A percentile compares a stretch with the other conserved stretches of the same genome.
Conservation (phyloP, 805 yeast genomes). For the Saccharomyces jurei region DNA sequence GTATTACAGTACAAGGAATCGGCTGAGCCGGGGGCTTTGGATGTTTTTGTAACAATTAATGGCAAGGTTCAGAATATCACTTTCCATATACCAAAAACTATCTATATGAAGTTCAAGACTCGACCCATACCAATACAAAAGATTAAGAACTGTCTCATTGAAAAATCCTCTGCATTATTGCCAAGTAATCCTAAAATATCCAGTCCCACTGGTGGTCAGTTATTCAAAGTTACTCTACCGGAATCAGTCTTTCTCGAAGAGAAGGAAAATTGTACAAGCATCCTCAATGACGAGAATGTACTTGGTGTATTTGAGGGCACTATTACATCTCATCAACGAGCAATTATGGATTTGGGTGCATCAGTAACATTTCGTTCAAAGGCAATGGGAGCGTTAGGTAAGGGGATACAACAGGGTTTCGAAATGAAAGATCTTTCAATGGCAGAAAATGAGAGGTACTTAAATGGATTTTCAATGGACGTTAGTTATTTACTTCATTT, state of each 20-base stretch:
- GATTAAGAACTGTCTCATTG: constrained; percentile 47
- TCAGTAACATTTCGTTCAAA: constrained; percentile 61
- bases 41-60: constrained; percentile 60
- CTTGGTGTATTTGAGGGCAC: constrained; percentile 72
- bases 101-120: constrained; percentile 60
- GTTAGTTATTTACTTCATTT: constrained; percentile 61
- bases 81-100: constrained; percentile 64
- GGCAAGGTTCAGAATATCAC: constrained; percentile 66
- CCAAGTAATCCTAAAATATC: constrained; percentile 55
- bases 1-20: constrained; percentile 61
- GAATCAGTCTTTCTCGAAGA: constrained; percentile 56
- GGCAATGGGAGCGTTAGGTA: constrained; percentile 75
- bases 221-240: constrained; percentile 61
- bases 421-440: constrained; percentile 46
- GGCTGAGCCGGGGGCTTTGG: constrained; percentile 62
- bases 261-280: constrained; percentile 46
- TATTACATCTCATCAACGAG: constrained; percentile 59
- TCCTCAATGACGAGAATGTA: constrained; percentile 54
- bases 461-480: constrained; percentile 47
- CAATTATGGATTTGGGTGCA: constrained; percentile 71
- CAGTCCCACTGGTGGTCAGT: constrained; percentile 34
- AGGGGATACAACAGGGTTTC: constrained; percentile 81
- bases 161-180: constrained; percentile 49
- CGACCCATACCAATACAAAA: constrained; percentile 34
- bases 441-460: constrained; percentile 44